Percentiles rank a stretch among this genome's conserved stretches.
These are phyloP conservation scores for Trametes pubescens DNA, from an alignment of 1,284 basidiomycete species.

Conservation along the genomic window DNA sequence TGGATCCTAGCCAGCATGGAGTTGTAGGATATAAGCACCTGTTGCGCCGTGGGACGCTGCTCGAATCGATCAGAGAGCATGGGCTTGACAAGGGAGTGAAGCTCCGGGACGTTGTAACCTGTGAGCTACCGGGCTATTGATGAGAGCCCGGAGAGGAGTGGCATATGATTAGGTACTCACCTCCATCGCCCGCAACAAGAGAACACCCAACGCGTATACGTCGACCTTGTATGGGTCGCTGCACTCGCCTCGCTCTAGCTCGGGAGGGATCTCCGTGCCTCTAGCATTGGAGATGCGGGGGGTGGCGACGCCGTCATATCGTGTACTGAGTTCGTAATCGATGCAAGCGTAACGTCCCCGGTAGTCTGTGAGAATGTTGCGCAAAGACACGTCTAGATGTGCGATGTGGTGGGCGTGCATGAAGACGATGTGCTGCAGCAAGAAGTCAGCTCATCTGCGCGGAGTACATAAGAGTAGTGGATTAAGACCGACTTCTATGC, in stretches of 20 bases:
- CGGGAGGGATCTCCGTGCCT: slow-evolving; percentile 75
- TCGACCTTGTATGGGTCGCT: slow-evolving; percentile 75
- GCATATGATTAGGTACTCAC: slow-evolving; percentile 49
- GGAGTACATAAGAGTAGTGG: slow-evolving; percentile 12
- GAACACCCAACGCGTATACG: slow-evolving; percentile 71
- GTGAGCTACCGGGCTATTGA: slow-evolving; percentile 50
- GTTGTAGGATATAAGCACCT: slow-evolving; percentile 60
- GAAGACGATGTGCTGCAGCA: slow-evolving; percentile 65
- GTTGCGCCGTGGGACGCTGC: slow-evolving; percentile 57
- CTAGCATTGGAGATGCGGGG: slow-evolving; percentile 54
- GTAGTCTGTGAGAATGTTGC: slow-evolving; percentile 72
- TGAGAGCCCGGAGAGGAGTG: neutral
- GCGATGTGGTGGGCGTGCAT: slow-evolving; percentile 72
- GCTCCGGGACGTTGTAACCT: slow-evolving; percentile 62
- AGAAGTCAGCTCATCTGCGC: slow-evolving; percentile 12
- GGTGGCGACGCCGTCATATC: slow-evolving; percentile 50
- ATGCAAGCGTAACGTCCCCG: slow-evolving; percentile 72
- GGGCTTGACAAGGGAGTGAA: slow-evolving; percentile 58
- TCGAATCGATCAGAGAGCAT: slow-evolving; percentile 64
- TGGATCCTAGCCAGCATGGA: slow-evolving; percentile 48
- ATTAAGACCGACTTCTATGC: slow-evolving; percentile 60
- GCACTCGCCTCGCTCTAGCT: slow-evolving; percentile 59
- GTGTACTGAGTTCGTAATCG: slow-evolving; percentile 73
- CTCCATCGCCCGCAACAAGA: slow-evolving; percentile 70
- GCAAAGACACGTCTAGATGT: slow-evolving; percentile 75